A percentile compares a stretch with the other conserved stretches of the same genome.
Evolutionary conservation across 1,139 yeast genomes (phyloP).

Genomic region (Magnusiomyces tetraspermus): DNA sequence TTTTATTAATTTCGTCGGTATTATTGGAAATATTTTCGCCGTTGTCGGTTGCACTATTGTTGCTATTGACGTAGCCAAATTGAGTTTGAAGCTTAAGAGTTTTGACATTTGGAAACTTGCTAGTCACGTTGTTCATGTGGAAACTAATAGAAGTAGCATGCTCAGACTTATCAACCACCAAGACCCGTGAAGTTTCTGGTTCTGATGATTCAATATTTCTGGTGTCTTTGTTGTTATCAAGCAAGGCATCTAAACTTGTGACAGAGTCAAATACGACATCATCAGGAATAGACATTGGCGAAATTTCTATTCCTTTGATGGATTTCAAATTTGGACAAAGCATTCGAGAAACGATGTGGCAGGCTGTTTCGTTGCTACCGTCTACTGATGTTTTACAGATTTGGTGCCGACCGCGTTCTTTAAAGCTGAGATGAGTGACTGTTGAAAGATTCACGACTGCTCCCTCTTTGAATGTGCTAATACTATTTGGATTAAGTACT

Average conservation of each 20-base stretch:
- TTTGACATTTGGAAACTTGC: background rate
- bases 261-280: background rate
- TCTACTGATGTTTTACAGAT: too few relatives aligned
- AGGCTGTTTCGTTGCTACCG: background rate
- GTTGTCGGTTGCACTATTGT: background rate
- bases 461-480: background rate
- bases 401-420: background rate
- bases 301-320: background rate
- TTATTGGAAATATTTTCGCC: too few relatives aligned
- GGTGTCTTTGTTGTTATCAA: background rate
- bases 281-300: background rate
- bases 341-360: background rate
- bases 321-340: background rate
- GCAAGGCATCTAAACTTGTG: background rate
- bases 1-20: too few relatives aligned
- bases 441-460: background rate
- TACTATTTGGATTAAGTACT: background rate
- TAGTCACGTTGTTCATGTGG: background rate
- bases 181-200: too few relatives aligned
- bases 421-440: background rate
- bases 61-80: background rate
- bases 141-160: background rate
- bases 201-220: too few relatives aligned
- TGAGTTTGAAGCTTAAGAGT: background rate
- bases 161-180: background rate